Evolutionary conservation across 257 asterid genomes (phyloP).

Genomic region (Ophiorrhiza pumila): DNA sequence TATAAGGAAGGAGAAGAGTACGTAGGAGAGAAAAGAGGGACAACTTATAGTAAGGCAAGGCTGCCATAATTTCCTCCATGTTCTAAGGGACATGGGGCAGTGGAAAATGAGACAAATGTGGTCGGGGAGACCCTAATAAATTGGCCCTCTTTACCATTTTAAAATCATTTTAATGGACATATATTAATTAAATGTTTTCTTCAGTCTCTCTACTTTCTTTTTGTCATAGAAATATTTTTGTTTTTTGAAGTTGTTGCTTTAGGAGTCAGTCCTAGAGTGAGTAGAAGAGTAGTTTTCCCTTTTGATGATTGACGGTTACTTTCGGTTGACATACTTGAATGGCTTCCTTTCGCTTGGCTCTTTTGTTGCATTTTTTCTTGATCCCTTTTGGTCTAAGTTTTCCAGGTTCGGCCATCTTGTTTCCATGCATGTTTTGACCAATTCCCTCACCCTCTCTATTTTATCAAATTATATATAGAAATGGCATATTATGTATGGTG

Average conservation of each 20-base stretch:
- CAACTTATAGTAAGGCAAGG: conserved; percentile 34
- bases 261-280: background rate
- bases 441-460: background rate
- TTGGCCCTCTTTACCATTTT: conserved; percentile 18
- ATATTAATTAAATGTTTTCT: background rate
- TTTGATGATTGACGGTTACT: conserved; percentile 33
- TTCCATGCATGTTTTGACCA: conserved; percentile 13
- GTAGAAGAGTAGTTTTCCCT: conserved; percentile 6
- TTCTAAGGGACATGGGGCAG: conserved; percentile 64
- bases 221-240: conserved; percentile 7
- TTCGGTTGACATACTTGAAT: conserved; percentile 34
- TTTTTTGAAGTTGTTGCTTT: conserved; percentile 15
- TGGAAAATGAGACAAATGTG: conserved; percentile 60
- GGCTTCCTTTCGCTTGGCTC: conserved; percentile 15
- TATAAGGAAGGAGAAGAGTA: background rate
- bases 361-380: background rate
- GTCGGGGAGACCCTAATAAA: conserved; percentile 28
- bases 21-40: conserved; percentile 18
- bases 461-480: no score
- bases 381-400: background rate
- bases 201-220: background rate
- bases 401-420: background rate
- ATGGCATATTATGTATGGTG: no score
- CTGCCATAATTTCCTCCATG: conserved; percentile 75
- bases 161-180: background rate